These are phyloP conservation scores for Aureobasidium namibiae DNA, from an alignment of 2,329 filamentous ascomycete genomes.

Conservation along the genomic window DNA sequence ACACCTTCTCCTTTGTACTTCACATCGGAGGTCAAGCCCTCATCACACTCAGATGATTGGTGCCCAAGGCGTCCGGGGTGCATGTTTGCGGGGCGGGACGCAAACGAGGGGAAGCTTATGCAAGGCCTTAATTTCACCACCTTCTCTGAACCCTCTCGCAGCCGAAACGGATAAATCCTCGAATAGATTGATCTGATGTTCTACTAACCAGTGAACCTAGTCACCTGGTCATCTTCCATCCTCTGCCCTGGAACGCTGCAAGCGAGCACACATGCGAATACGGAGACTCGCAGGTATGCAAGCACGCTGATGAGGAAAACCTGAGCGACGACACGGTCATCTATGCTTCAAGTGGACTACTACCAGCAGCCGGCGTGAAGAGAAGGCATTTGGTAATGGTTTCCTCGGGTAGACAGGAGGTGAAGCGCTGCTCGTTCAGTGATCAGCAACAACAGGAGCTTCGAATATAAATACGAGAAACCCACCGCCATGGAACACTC, in stretches of 20 bases:
- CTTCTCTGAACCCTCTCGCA: neutral
- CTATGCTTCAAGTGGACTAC: neutral
- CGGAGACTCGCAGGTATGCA: neutral
- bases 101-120: slow-evolving; percentile 10
- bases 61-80: neutral
- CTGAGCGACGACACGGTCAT: neutral
- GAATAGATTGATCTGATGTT: slow-evolving; percentile 1
- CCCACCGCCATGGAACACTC: neutral
- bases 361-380: neutral
- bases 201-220: neutral
- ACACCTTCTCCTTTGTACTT: neutral
- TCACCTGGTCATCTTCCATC: neutral
- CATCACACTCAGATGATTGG: neutral
- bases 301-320: neutral
- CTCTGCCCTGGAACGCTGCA: neutral
- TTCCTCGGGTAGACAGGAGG: neutral
- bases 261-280: neutral
- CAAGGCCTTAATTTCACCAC: slow-evolving; percentile 1
- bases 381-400: neutral
- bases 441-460: neutral
- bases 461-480: slow-evolving; percentile 5
- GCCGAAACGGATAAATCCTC: slow-evolving; percentile 1
- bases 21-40: neutral
- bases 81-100: neutral
- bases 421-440: neutral